Evolutionary conservation across 345 rosid species (phyloP), one percentile per base, ranked within the genome.

Genomic region (Clarkia xantiana): DNA sequence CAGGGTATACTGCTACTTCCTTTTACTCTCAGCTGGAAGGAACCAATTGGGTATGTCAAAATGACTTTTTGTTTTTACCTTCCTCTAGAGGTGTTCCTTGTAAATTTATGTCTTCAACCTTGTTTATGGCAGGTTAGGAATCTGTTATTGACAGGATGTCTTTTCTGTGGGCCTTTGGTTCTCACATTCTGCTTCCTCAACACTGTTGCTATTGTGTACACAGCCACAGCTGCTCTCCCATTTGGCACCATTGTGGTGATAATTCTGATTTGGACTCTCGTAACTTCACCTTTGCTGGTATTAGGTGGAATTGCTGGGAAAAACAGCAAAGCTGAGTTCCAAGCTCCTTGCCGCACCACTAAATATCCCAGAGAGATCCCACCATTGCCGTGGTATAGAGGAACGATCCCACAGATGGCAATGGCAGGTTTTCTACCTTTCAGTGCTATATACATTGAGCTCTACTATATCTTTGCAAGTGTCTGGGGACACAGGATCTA

Each of bases 401-500:
- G 62, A 20, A 36, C 78, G 8, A 45, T 73, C 47, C 70, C 75
- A 54, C 78, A 73, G 60, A 69, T 69, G 78, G 75, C 78, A 15
- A 69, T 73, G 75, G 72, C 78, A 11, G 78, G 78, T 18, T 73
- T 73, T 44, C 54, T 73, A 36, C 78, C 78, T 12, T 73, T 73
- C 67, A 73, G 75, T 69, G 78, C 78, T 23, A 73, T 73, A 55
- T 73, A 73, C 62, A 69, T 73, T 1, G 74, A 73, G 40, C 75
- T 69, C 11, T 69, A 73, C 67, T 73, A 73, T 52, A 73, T 73
- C 18, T 73, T 73, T 52, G 72, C 78, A 18, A 73, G 75, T 55
- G 74, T 73, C 40, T 73, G 78, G 78, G 78, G 75, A 51, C 78
- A 73, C 72, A 57, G 75, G 64, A 73, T 73, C 47, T 69, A 73